Evolutionary conservation across 129 eudicot genomes (phyloP).

Genomic region (Flaveria bidentis): DNA sequence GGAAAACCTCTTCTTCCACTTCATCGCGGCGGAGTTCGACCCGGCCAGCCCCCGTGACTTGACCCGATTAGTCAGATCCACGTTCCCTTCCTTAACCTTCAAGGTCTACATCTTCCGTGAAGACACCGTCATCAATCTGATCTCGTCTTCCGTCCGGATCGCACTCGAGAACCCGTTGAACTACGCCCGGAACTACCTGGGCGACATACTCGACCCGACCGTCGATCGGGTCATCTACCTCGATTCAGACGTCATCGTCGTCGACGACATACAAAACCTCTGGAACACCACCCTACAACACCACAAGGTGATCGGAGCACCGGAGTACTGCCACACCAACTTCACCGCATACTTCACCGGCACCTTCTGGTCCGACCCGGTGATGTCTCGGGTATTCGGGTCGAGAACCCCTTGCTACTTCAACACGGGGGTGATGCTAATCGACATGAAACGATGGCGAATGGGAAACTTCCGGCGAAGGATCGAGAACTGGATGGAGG

Average conservation of each 20-base stretch:
- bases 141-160: slow-evolving; percentile 74
- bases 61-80: slow-evolving; percentile 12
- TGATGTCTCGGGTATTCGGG: slow-evolving; percentile 43
- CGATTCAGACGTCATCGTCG: slow-evolving; percentile 77
- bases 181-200: slow-evolving; percentile 78
- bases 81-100: slow-evolving; percentile 40
- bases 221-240: slow-evolving; percentile 71
- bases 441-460: slow-evolving; percentile 53
- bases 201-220: slow-evolving; percentile 55
- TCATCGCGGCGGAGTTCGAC: slow-evolving; percentile 40
- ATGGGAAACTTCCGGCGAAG: slow-evolving; percentile 34
- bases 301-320: slow-evolving; percentile 64
- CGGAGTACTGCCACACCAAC: slow-evolving; percentile 81
- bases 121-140: slow-evolving; percentile 50
- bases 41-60: slow-evolving; percentile 1
- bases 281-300: slow-evolving; percentile 47
- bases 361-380: slow-evolving; percentile 60
- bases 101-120: slow-evolving; percentile 59
- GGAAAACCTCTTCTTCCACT: slow-evolving; percentile 67
- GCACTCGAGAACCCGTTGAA: slow-evolving; percentile 88
- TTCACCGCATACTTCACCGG: slow-evolving; percentile 69
- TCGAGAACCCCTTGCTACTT: slow-evolving; percentile 32
- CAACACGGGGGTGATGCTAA: slow-evolving; percentile 34
- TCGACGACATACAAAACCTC: slow-evolving; percentile 62
- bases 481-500: slow-evolving; percentile 76